Evolutionary conservation across 805 yeast species (phyloP), one percentile per base, ranked within the genome.

Genomic region (Myxozyma nipponensis): DNA sequence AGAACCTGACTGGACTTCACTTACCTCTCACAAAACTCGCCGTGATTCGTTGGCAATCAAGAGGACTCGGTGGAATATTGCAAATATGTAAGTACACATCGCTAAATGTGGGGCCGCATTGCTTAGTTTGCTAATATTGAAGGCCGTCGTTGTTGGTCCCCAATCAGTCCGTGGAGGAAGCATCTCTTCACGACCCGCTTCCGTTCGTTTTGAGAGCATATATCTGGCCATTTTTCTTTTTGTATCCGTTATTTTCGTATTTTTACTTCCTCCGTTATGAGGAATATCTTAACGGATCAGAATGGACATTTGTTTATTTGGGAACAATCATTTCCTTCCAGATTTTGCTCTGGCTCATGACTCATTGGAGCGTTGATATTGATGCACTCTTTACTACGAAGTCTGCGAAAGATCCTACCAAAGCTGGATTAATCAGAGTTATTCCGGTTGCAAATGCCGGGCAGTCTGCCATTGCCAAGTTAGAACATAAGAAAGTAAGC

Each of bases 291-390:
- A 84, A 77, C 40, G 96, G 96, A 23, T 77, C 84, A 41, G 98
- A 91, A 70, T 93, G 98, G 98, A 93, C 98, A 0, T 87, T 86
- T 67, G 93, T 91, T 34, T 90, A 80, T 63, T 72, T 88, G 22
- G 84, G 95, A 53, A 68, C 89, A 4, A 74, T 90, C 45, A 67
- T 84, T 34, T 80, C 96, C 1, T 54, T 84, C 51, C 95, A 91
- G 65, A 71, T 82, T 39, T 72, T 91, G 65, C 72, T 91, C 50
- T 77, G 89, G 83, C 77, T 91, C 66, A 78, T 88, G 79, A 96
- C 98, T n/a, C 84, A 84, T 63, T 91, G 98, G 98, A 88, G 82
- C 65, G 77, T 89, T 53, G 75, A 78, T 44, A 69, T 91, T 46
- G 78, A 80, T 53, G 78, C 86, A 32, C 67, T 68, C 2, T 88